Evolutionary conservation across 495 filamentous ascomycete species (phyloP), one percentile per base, ranked within the genome.

Genomic region (Annulohypoxylon bovei): DNA sequence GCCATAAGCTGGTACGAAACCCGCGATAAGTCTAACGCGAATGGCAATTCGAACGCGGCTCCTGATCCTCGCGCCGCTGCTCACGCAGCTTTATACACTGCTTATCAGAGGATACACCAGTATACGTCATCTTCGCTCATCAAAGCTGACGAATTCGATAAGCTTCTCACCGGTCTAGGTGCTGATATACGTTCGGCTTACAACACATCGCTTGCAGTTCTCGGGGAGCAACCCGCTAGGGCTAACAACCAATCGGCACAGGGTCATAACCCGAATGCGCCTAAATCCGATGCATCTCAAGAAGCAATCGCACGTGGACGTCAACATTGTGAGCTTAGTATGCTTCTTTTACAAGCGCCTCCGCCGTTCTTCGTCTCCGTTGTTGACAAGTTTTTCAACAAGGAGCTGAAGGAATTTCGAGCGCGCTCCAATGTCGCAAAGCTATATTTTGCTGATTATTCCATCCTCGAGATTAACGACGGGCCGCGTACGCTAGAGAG

Each of bases 401-500:
- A 71, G 35, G 80, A 81, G 5, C 73, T 88, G 6, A 74, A 53
- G 2, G 73, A 75, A 4, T 84, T 86, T 49, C 74, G 77, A 16
- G 60, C 53, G 9, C 76, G 76, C 30, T 81, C 80, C 39, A 80
- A 85, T 39, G 79, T 81, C 30, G 77, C 81, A 4, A 78, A 77
- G 75, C 70, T 88, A 7, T 86, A 83, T 66, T 87, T 86, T 72
- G 80, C 78, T 5, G 81, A 86, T 59, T 86, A 81, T 54, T 67
- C 70, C 20, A 56, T 86, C 54, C 78, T 88, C 46, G 84, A 86
- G 57, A 75, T 86, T 5, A 76, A 81, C 12, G 82, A 86, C 23
- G 75, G 76, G 39, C 64, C 71, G 11, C 68, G 61, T 23, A 70
- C 66, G 14, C 59, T 84, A 23, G 68, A 63, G 2, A 39, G 28